Evolutionary conservation across 345 rosid species (phyloP).

Genomic region (Mallotus nudiflorus): DNA sequence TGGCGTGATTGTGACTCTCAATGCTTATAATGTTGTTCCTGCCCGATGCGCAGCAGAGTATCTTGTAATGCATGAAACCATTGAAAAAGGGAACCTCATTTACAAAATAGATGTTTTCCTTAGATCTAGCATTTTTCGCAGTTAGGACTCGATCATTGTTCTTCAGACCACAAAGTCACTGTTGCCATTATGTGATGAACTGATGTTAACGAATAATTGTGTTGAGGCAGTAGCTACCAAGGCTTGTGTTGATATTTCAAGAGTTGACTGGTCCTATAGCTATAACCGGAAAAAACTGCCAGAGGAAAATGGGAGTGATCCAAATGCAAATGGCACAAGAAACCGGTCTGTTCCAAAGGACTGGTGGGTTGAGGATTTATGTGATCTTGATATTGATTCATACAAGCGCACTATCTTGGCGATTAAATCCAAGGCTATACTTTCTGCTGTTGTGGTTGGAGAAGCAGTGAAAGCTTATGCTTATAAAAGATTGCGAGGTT

Average conservation of each 20-base stretch:
- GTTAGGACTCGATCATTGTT: constrained; percentile 84
- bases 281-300: constrained; percentile 69
- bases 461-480: constrained; percentile 86
- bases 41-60: constrained; percentile 81
- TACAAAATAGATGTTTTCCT: constrained; percentile 85
- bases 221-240: constrained; percentile 65
- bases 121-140: constrained; percentile 62
- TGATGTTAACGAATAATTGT: constrained; percentile 57
- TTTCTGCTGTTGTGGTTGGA: constrained; percentile 64
- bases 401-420: constrained; percentile 55
- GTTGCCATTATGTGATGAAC: constrained; percentile 62
- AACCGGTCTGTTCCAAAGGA: constrained; percentile 64
- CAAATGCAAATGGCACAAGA: constrained; percentile 34
- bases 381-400: constrained; percentile 69
- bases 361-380: constrained; percentile 95
- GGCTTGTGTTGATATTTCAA: constrained; percentile 61
- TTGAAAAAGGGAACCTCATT: constrained; percentile 78
- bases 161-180: constrained; percentile 62
- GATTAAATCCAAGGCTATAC: constrained; percentile 47
- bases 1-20: constrained; percentile 77
- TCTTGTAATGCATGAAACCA: constrained; percentile 71
- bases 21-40: constrained; percentile 70
- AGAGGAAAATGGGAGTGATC: constrained; percentile 52
- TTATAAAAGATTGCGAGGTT: constrained; percentile 64
- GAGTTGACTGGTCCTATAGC: constrained; percentile 82